Evolutionary conservation across 1,284 basidiomycete species (phyloP), one percentile per base, ranked within the genome.

Genomic region (Apiotrichum gracile): DNA sequence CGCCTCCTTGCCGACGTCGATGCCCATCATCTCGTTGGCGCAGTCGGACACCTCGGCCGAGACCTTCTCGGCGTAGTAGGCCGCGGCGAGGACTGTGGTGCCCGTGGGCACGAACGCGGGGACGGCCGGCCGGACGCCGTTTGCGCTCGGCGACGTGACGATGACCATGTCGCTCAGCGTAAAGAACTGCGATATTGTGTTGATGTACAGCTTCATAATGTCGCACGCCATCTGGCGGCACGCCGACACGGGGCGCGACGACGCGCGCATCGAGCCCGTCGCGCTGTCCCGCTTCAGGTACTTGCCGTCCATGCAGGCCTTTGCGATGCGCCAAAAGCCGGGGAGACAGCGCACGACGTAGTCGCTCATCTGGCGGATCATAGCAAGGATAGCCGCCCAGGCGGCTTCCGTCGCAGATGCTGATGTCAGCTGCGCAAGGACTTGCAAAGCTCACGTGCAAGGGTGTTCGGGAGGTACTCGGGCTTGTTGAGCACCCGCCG

Each of bases 301-400:
- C 71, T 87, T 89, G 4, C 92, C 93, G 41, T 96, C 91, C 73
- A 92, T 84, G 70, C 93, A 94, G 16, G 83, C 84, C 72, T 85
- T 90, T 1, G 88, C 86, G 40, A 99, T 88, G 63, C 85, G 85
- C 91, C 92, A 97, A 74, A 97, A 97, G 62, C 83, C 90, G 3
- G 93, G 91, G 42, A 99, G 79, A 2, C 85, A 82, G 21, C 74
- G 69, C 1, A 78, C 60, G 8, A 82, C 66, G 42, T 78, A 77
- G 38, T 81, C 78, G 6, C 78, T 80, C 14, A 81, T 61, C 48
- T 75, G 70, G 41, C 76, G 76, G 43, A 81, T 77, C 43, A 83
- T 81, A 19, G 85, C 82, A 42, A 84, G 79, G 34, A 89, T 84
- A 0, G 85, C 83, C 61, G 85, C 80, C 96, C 96, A 99, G 22